phyloP scores from a whole-genome alignment of 805 yeast species.

The Lipomyces sp. region DNA sequence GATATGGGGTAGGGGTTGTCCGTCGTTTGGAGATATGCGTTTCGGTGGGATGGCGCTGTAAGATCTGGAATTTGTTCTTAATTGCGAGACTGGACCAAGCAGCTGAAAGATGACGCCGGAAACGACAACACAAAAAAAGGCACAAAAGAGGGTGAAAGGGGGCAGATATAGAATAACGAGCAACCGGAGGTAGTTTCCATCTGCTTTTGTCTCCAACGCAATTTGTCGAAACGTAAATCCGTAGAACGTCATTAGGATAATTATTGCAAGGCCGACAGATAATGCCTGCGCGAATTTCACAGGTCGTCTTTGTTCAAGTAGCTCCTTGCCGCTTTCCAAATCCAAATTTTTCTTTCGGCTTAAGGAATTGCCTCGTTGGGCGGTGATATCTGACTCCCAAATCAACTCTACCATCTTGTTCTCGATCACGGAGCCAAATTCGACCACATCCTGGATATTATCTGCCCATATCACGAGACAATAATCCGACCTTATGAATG shows the following conservation, averaged over 20 bases:
- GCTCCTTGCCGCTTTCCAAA: not conserved
- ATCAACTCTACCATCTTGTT: conserved; percentile 12
- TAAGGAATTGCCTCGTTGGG: not conserved
- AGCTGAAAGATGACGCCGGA: conserved; percentile 20
- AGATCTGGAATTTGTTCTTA: conserved; percentile 23
- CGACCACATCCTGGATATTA: conserved; percentile 2
- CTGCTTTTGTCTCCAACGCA: conserved; percentile 29
- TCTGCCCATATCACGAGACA: conserved; percentile 27
- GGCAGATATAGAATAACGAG: conserved; percentile 21
- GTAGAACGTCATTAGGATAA: conserved; percentile 20
- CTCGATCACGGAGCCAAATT: conserved; percentile 16
- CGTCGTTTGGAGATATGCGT: conserved; percentile 22
- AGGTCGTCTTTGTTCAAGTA: conserved; percentile 5
- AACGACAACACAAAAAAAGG: conserved; percentile 30
- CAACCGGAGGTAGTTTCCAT: conserved; percentile 17
- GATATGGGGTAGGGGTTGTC: conserved; percentile 24
- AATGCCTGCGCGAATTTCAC: conserved; percentile 10
- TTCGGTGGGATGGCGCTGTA: conserved; percentile 24
- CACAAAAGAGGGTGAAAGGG: conserved; percentile 18
- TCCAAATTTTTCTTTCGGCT: not conserved
- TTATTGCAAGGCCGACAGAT: conserved; percentile 18
- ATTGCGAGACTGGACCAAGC: conserved; percentile 29
- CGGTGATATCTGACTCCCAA: conserved; percentile 11
- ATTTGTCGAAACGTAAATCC: conserved; percentile 27
- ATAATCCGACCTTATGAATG: conserved; percentile 16